Conservation (phyloP, 169 alveolate genomes). For the Miamiensis avidus region DNA sequence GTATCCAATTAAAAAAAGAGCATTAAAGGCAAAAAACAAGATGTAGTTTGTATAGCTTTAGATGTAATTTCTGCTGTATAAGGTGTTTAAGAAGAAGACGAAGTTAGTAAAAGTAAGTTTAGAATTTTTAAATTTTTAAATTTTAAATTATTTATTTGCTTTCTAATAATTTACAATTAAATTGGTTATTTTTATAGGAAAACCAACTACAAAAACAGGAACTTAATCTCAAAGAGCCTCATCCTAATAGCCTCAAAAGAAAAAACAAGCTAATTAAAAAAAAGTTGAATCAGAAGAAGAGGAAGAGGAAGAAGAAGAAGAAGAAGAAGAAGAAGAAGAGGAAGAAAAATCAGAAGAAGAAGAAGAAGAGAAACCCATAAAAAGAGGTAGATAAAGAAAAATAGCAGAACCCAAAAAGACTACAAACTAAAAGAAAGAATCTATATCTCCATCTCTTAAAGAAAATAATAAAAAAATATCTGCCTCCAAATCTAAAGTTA, state of each 20-base stretch:
- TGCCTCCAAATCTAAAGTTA: not conserved
- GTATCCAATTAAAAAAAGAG: no score
- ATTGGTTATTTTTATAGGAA: no score
- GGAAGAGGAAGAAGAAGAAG: not conserved
- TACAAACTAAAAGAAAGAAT: not conserved
- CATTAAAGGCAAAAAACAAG: no score
- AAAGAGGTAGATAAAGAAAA: no score
- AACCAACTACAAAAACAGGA: no score
- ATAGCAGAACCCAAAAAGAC: not conserved
- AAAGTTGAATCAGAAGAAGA: not conserved
- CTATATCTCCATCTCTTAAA: not conserved
- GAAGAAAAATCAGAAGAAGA: not conserved
- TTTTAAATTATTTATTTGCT: no score
- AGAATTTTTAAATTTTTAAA: no score
- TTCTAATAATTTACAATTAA: no score
- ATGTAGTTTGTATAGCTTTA: no score
- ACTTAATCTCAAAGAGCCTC: not conserved
- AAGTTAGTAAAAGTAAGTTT: no score
- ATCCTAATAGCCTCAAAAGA: not conserved
- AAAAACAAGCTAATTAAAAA: not conserved
- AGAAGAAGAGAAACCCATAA: not conserved
- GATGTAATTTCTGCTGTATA: no score
- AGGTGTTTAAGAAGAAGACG: no score
- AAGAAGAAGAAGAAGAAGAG: not conserved
- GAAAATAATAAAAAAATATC: not conserved